Conservation (phyloP, 2,329 filamentous ascomycete genomes). For the Curvularia hawaiiensis region DNA sequence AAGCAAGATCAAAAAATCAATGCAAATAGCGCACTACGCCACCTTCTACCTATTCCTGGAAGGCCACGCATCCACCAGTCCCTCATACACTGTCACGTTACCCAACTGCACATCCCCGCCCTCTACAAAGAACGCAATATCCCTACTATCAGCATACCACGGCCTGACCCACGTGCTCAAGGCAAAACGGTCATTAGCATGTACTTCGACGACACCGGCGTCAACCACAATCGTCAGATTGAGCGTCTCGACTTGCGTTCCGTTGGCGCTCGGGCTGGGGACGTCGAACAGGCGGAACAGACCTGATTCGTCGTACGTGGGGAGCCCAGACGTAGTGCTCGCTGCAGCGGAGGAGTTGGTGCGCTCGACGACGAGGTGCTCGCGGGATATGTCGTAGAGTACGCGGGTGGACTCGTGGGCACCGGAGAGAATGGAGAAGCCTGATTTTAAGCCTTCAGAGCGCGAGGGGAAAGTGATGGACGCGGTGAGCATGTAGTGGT, state of each 20-base stretch:
- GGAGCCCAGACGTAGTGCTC: constrained; percentile 47
- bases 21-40: background rate
- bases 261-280: constrained; percentile 19
- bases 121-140: constrained; percentile 25
- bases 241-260: constrained; percentile 45
- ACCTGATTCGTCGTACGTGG: constrained; percentile 47
- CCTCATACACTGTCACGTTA: constrained; percentile 33
- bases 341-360: constrained; percentile 51
- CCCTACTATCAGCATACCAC: constrained; percentile 33
- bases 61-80: constrained; percentile 22
- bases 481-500: constrained; percentile 49
- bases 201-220: constrained; percentile 44
- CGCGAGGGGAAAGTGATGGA: constrained; percentile 49
- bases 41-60: background rate
- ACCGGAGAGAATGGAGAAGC: constrained; percentile 51
- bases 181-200: constrained; percentile 51
- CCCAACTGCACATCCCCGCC: constrained; percentile 25
- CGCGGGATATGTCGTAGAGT: constrained; percentile 55
- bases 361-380: constrained; percentile 51
- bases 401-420: constrained; percentile 50
- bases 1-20: background rate
- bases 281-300: constrained; percentile 51
- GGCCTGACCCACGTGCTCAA: constrained; percentile 52
- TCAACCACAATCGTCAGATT: constrained; percentile 51
- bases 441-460: constrained; percentile 45